phyloP scores from a whole-genome alignment of 2,329 filamentous ascomycete genomes.

The Cryphonectria carpinicola region DNA sequence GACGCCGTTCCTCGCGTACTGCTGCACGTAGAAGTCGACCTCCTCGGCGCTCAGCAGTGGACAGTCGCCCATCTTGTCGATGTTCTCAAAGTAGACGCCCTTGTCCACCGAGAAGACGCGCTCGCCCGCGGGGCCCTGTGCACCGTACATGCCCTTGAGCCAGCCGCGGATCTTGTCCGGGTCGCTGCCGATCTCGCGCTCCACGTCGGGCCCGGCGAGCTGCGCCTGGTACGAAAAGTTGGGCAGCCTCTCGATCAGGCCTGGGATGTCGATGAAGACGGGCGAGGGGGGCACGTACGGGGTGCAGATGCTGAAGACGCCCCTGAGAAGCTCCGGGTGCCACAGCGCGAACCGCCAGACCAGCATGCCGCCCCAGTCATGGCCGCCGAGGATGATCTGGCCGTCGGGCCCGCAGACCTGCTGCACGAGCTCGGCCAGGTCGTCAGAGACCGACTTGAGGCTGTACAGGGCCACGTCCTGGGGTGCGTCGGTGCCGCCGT shows the following conservation, averaged over 20 bases:
- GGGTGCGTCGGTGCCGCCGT: conserved; percentile 75
- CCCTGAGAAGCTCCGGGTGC: conserved; percentile 72
- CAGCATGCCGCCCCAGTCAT: conserved; percentile 84
- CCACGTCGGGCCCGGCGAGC: conserved; percentile 69
- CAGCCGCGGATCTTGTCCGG: conserved; percentile 70
- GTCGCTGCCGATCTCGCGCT: conserved; percentile 56
- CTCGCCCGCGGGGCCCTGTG: conserved; percentile 58
- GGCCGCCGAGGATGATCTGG: conserved; percentile 80
- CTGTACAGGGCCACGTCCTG: conserved; percentile 66
- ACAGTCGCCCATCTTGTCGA: conserved; percentile 60
- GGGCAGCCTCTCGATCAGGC: conserved; percentile 59
- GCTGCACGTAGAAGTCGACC: conserved; percentile 74
- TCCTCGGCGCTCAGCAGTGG: conserved; percentile 69
- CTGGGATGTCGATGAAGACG: conserved; percentile 59
- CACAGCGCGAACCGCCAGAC: conserved; percentile 76
- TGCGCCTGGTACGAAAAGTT: conserved; percentile 87
- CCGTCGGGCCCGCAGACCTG: conserved; percentile 49
- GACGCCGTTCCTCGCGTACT: conserved; percentile 74
- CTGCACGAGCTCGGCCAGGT: conserved; percentile 73
- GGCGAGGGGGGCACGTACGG: conserved; percentile 65
- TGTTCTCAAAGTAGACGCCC: conserved; percentile 67
- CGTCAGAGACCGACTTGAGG: conserved; percentile 72
- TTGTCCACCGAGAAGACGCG: conserved; percentile 59
- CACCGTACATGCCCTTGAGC: conserved; percentile 73
- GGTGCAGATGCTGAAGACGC: conserved; percentile 81